A percentile compares a stretch with the other conserved stretches of the same genome.
Conservation (phyloP, 2,329 filamentous ascomycete genomes). For the Aspergillus pseudoglaucus region DNA sequence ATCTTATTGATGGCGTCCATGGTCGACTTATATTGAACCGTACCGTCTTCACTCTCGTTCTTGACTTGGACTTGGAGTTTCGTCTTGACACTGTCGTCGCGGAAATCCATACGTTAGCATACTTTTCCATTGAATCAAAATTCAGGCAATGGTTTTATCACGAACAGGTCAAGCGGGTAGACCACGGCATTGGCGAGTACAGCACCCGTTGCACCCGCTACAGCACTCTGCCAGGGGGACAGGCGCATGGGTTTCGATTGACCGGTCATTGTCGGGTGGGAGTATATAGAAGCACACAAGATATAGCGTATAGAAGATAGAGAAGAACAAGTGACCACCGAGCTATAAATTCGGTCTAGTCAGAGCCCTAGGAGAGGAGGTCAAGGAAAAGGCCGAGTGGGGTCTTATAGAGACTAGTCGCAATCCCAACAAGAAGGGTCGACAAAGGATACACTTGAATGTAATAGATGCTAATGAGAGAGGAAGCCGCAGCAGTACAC, state of each 20-base stretch:
- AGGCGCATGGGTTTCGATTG: conserved; percentile 62
- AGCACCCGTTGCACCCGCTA: conserved; percentile 86
- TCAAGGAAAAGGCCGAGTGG: neutral
- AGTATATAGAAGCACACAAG: neutral
- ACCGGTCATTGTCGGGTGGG: conserved; percentile 41
- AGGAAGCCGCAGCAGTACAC: neutral
- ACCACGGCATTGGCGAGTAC: conserved; percentile 92
- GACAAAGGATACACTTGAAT: neutral
- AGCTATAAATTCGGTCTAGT: neutral
- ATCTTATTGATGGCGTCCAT: conserved; percentile 86
- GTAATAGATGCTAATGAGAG: neutral
- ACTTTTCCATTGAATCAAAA: neutral
- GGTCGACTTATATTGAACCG: conserved; percentile 75
- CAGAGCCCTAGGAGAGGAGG: neutral
- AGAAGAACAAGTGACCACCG: neutral
- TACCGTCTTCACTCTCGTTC: conserved; percentile 43
- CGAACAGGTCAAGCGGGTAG: conserved; percentile 94
- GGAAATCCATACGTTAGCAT: neutral
- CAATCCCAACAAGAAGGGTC: neutral
- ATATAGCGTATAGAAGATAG: neutral
- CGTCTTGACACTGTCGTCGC: conserved; percentile 72
- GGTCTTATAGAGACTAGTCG: neutral
- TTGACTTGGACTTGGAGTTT: conserved; percentile 92
- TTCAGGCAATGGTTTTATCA: conserved; percentile 8
- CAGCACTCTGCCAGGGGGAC: conserved; percentile 86